These are phyloP conservation scores for Clarkia xantiana DNA, from an alignment of 345 rosid genomes.

Conservation along the genomic window DNA sequence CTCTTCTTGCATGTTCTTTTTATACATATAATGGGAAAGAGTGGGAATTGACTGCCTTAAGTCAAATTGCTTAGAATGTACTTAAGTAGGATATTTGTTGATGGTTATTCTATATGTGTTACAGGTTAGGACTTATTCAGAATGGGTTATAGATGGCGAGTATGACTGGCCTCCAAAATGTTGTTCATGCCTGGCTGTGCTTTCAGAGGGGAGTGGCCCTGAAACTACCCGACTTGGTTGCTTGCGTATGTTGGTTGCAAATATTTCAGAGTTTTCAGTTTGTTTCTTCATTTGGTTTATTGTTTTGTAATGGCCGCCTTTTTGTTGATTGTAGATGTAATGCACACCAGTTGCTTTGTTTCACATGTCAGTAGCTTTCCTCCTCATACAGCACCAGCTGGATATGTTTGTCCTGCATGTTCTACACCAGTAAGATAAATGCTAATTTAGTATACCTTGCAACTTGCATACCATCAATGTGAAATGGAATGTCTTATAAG, in stretches of 20 bases:
- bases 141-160: slow-evolving; percentile 99
- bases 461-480: neutral
- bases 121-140: slow-evolving; percentile 92
- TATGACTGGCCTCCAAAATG: slow-evolving; percentile 92
- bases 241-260: slow-evolving; percentile 48
- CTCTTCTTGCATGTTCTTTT: too few species aligned
- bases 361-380: slow-evolving; percentile 83
- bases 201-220: slow-evolving; percentile 51
- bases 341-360: slow-evolving; percentile 81
- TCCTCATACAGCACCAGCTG: slow-evolving; percentile 94
- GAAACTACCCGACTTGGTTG: slow-evolving; percentile 93
- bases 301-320: neutral
- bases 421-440: slow-evolving; percentile 55
- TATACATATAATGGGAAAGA: too few species aligned
- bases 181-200: slow-evolving; percentile 59
- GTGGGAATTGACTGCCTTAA: too few species aligned
- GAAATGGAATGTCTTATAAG: neutral
- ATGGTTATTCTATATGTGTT: neutral
- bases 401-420: slow-evolving; percentile 82
- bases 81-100: neutral
- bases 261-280: neutral
- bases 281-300: neutral
- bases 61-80: too few species aligned
- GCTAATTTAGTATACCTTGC: neutral
- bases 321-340: slow-evolving; percentile 44